These are phyloP conservation scores for Umbelopsis sp. DNA, from an alignment of 192 early-diverging fungal genomes.

Conservation along the genomic window DNA sequence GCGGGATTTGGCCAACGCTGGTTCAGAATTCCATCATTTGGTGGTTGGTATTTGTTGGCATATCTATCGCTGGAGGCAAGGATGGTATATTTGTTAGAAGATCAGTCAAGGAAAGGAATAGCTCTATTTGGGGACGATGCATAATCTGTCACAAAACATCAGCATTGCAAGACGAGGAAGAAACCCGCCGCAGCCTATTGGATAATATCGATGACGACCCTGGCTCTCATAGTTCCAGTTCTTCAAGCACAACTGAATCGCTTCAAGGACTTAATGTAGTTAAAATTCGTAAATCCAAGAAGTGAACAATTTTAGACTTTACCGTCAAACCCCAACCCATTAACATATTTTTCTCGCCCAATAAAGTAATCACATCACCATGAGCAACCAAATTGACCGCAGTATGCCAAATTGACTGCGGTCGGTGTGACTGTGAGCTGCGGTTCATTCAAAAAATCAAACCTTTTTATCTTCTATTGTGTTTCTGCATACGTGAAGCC, in stretches of 20 bases:
- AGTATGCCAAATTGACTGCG: background rate
- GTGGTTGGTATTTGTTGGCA: conserved; percentile 35
- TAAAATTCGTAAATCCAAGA: background rate
- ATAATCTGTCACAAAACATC: background rate
- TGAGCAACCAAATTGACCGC: background rate
- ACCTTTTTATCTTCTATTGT: too few species aligned
- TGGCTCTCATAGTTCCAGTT: conserved; percentile 4
- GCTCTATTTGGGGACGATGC: conserved; percentile 5
- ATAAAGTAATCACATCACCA: background rate
- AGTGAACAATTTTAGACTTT: too few species aligned
- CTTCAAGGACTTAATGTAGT: conserved; percentile 8
- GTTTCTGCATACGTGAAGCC: background rate
- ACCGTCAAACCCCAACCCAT: too few species aligned
- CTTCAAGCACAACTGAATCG: background rate
- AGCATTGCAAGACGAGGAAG: background rate
- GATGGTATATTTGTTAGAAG: background rate
- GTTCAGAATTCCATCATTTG: conserved; percentile 24
- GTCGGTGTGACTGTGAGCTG: background rate
- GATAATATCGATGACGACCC: conserved; percentile 4
- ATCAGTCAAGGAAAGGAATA: conserved; percentile 4
- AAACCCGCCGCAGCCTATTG: background rate
- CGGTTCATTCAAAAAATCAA: background rate
- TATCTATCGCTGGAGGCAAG: background rate
- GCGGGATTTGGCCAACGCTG: conserved; percentile 37
- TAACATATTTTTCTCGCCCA: background rate